A percentile compares a stretch with the other conserved stretches of the same genome.
These are phyloP conservation scores for Mikania micrantha DNA, from an alignment of 129 eudicot genomes.

Conservation along the genomic window DNA sequence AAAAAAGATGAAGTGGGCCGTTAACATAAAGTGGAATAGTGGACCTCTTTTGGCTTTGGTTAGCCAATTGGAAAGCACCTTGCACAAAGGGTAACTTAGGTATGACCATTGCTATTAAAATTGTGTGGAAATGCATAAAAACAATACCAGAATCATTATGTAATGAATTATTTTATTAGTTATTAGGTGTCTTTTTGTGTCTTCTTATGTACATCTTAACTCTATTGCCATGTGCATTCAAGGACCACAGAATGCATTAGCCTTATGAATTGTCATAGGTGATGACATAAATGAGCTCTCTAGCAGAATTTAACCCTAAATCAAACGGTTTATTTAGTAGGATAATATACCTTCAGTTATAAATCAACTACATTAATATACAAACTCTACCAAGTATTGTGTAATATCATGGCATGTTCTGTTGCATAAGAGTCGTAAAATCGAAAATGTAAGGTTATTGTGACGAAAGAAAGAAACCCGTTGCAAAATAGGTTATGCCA, in stretches of 20 bases:
- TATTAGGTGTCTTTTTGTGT: constrained; percentile 20
- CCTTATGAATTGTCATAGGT: neutral
- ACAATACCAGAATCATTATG: neutral
- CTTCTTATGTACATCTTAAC: constrained; percentile 16
- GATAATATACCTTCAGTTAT: too few species aligned
- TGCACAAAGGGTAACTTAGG: constrained; percentile 14
- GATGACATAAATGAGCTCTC: neutral
- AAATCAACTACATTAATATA: too few species aligned
- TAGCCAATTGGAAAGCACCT: constrained; percentile 28
- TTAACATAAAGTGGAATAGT: too few species aligned
- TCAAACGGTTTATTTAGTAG: too few species aligned
- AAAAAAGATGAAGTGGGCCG: constrained; percentile 11
- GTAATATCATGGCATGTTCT: neutral
- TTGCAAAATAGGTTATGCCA: neutral
- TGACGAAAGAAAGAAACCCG: neutral
- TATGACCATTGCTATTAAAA: constrained; percentile 5
- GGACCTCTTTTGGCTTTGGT: constrained; percentile 3
- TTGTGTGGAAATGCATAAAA: neutral
- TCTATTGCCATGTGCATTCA: constrained; percentile 21
- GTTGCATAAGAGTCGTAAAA: neutral
- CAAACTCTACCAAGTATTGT: neutral
- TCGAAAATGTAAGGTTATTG: too few species aligned
- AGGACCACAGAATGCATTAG: constrained; percentile 14
- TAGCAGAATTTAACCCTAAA: too few species aligned
- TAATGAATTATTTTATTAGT: neutral